Base-by-base conservation (phyloP, 495 filamentous ascomycete genomes). In the Acidomyces sp. region DNA sequence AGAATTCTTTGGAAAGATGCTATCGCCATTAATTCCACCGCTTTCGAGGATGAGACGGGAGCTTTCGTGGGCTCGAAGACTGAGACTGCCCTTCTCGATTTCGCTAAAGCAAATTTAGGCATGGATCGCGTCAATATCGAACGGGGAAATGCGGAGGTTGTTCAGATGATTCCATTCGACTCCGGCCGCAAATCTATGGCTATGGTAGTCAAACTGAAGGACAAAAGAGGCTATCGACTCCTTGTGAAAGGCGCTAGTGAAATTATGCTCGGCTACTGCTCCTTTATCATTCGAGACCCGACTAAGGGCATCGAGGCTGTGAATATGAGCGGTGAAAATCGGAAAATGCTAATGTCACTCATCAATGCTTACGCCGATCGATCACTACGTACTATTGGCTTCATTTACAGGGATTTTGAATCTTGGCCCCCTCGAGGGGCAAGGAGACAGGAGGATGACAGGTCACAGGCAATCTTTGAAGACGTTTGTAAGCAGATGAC, bases 391-490 rank as follows among this genome's bases (percentile, higher is more conserved):
- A 92, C 88, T 10, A 93, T 96, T 55, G 82, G 77, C 19, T 66
- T 94, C 41, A 62, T 83, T 9, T 95, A 92, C 54, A 79, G 78
- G 26, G 88, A 96, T 48, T 94, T 92, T 53, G 75, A 85, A 11
- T 73, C 31, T 18, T 95, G 87, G 87, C 87, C 87, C 16, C 85
- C 88, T 3, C 71, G 67, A 39, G 71, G 75, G 29, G 71, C 69
- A 10, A 72, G 70, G 22, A 75, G 69, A 10, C 59, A 68, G 25
- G 82, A 85, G 45, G 77, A 80, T 37, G 79, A 87, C 41, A 67
- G 66, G 20, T 72, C 66, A 16, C 72, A 82, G 40, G 85, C 75
- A 23, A 64, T 71, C 2, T 94, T 96, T 51, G 82, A 90, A 29
- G 71, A 80, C 32, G 62, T 94, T 11, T 84, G 84, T 58, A 74